phyloP scores from a whole-genome alignment of 1,284 basidiomycete genomes.

The Sutorius eximius region DNA sequence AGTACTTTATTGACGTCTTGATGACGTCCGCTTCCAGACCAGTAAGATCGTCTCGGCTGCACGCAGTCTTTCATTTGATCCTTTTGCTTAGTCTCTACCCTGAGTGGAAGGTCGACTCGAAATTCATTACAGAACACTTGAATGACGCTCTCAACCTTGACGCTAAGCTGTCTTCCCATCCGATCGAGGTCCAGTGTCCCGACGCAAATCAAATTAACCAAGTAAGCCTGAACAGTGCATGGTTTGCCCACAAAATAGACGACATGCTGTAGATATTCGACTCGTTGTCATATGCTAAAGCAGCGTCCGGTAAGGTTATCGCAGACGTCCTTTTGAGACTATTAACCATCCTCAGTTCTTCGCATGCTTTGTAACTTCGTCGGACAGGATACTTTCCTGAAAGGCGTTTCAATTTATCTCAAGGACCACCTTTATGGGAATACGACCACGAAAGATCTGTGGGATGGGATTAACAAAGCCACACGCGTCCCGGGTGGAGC shows the following conservation, averaged over 20 bases:
- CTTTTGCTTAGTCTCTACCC: constrained; percentile 59
- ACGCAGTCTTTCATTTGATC: constrained; percentile 9
- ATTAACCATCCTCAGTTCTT: constrained; percentile 54
- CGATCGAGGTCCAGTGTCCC: constrained; percentile 91
- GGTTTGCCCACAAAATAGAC: neutral
- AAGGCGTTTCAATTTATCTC: constrained; percentile 89
- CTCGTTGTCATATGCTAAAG: constrained; percentile 83
- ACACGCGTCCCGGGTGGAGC: constrained; percentile 45
- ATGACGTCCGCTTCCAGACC: constrained; percentile 40
- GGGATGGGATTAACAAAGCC: constrained; percentile 83
- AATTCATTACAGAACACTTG: constrained; percentile 66
- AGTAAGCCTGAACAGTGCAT: constrained; percentile 34
- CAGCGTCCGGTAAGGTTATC: constrained; percentile 61
- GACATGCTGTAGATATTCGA: constrained; percentile 71
- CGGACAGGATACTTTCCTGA: constrained; percentile 86
- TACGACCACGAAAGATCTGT: constrained; percentile 85
- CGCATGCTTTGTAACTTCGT: constrained; percentile 91
- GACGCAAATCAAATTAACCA: constrained; percentile 87
- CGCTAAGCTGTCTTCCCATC: constrained; percentile 89
- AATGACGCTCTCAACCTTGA: constrained; percentile 78
- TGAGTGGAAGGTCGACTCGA: constrained; percentile 73
- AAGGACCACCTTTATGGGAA: constrained; percentile 86
- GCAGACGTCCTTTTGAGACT: neutral
- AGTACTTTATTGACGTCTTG: constrained; percentile 3
- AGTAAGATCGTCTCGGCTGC: constrained; percentile 33